phyloP scores from a whole-genome alignment of 2,329 filamentous ascomycete species.

The Stachybotrys chlorohalonatus region DNA sequence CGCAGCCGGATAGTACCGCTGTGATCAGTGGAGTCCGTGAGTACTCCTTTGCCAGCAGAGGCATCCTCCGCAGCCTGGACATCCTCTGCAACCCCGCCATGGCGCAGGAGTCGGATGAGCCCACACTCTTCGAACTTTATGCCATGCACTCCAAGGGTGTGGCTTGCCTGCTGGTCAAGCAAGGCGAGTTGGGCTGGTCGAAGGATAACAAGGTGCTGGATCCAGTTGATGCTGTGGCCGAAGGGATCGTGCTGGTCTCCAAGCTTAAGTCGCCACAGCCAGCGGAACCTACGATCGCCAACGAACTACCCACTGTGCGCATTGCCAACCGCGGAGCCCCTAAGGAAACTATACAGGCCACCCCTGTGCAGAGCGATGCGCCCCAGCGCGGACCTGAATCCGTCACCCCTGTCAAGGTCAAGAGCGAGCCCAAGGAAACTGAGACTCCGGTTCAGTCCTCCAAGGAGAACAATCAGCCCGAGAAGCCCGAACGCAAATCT shows the following conservation, averaged over 20 bases:
- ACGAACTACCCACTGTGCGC: slow-evolving; percentile 21
- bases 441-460: slow-evolving; percentile 30
- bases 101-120: slow-evolving; percentile 55
- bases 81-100: slow-evolving; percentile 68
- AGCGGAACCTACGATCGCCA: slow-evolving; percentile 21
- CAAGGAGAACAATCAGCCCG: slow-evolving; percentile 28
- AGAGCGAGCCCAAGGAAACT: slow-evolving; percentile 37
- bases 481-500: slow-evolving; percentile 53
- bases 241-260: slow-evolving; percentile 65
- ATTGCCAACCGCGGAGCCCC: slow-evolving; percentile 21
- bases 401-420: slow-evolving; percentile 26
- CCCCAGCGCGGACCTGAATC: slow-evolving; percentile 22
- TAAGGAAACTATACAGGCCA: slow-evolving; percentile 25
- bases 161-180: slow-evolving; percentile 79
- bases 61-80: slow-evolving; percentile 80
- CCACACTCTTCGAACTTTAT: slow-evolving; percentile 85
- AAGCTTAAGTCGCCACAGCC: slow-evolving; percentile 52
- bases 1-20: slow-evolving; percentile 85
- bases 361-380: slow-evolving; percentile 14
- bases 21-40: slow-evolving; percentile 96
- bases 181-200: slow-evolving; percentile 85
- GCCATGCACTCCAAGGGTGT: slow-evolving; percentile 96
- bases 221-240: slow-evolving; percentile 65
- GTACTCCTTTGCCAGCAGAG: slow-evolving; percentile 83
- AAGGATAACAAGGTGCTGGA: slow-evolving; percentile 80